A percentile compares a stretch with the other conserved stretches of the same genome.
phyloP scores from a whole-genome alignment of 805 yeast genomes.

The Starmerella lactis-condensi region DNA sequence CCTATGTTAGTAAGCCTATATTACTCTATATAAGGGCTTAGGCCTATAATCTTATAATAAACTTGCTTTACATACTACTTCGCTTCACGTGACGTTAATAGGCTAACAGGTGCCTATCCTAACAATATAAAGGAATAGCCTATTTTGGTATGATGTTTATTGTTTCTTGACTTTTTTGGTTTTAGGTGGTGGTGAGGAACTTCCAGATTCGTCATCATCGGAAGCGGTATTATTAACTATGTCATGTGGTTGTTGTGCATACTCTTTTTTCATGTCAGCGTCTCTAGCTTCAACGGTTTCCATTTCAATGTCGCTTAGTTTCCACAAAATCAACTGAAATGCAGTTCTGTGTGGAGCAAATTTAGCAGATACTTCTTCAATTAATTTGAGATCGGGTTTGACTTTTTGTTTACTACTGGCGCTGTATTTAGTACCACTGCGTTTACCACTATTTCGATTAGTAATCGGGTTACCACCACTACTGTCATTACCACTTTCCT shows the following conservation, averaged over 20 bases:
- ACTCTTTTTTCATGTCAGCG: conserved; percentile 1
- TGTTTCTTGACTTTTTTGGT: too few species aligned
- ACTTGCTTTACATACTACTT: too few species aligned
- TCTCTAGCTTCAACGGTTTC: conserved; percentile 18
- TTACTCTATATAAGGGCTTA: too few species aligned
- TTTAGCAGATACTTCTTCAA: conserved; percentile 44
- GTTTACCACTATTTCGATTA: background rate
- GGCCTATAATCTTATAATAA: too few species aligned
- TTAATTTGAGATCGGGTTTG: conserved; percentile 26
- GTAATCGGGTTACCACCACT: too few species aligned
- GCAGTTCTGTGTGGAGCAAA: conserved; percentile 52
- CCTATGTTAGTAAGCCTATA: too few species aligned
- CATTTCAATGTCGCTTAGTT: conserved; percentile 40
- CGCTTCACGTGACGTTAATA: too few species aligned
- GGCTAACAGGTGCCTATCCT: too few species aligned
- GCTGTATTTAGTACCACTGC: conserved; percentile 18
- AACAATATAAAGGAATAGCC: too few species aligned
- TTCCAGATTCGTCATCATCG: background rate
- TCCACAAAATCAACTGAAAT: conserved; percentile 59
- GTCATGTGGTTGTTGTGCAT: background rate
- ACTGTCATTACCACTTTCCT: too few species aligned
- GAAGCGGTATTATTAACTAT: background rate
- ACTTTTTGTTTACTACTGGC: conserved; percentile 23
- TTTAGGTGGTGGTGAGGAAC: background rate
- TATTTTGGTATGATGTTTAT: too few species aligned